A percentile compares a stretch with the other conserved stretches of the same genome.
These are phyloP conservation scores for Amniculicola lignicola DNA, from an alignment of 495 filamentous ascomycete species.

Conservation along the genomic window DNA sequence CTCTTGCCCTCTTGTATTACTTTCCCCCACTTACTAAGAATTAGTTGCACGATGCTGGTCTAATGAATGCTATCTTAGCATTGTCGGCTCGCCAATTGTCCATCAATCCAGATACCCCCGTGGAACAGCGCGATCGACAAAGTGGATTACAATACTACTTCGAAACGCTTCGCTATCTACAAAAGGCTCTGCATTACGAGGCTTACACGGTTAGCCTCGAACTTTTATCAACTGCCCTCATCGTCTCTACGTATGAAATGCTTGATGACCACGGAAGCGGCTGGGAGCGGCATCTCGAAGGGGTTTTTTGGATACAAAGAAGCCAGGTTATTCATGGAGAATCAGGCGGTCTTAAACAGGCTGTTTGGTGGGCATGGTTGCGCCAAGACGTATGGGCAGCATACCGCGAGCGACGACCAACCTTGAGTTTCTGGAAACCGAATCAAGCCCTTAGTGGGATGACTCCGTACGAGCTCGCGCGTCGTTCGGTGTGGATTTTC, in stretches of 20 bases:
- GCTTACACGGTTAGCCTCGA: slow-evolving; percentile 38
- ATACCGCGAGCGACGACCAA: slow-evolving; percentile 30
- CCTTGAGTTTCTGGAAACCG: slow-evolving; percentile 31
- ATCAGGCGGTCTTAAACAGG: slow-evolving; percentile 38
- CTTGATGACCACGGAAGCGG: slow-evolving; percentile 24
- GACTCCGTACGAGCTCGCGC: neutral
- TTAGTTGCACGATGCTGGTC: too few relatives aligned
- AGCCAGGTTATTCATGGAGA: slow-evolving; percentile 40
- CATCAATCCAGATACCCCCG: too few relatives aligned
- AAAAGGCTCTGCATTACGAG: slow-evolving; percentile 35
- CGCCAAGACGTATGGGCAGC: slow-evolving; percentile 39
- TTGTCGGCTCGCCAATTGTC: too few relatives aligned
- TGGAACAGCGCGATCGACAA: too few relatives aligned
- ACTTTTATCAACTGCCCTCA: slow-evolving; percentile 37
- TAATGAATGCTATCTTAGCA: too few relatives aligned
- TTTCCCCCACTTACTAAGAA: too few relatives aligned
- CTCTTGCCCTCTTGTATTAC: too few relatives aligned
- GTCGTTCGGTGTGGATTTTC: neutral
- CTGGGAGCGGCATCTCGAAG: slow-evolving; percentile 40
- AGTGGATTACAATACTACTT: slow-evolving; percentile 42
- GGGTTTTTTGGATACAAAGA: slow-evolving; percentile 41
- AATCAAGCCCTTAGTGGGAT: slow-evolving; percentile 1
- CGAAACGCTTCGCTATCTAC: slow-evolving; percentile 40
- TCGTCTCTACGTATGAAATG: slow-evolving; percentile 39
- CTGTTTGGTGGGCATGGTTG: slow-evolving; percentile 44